These are phyloP conservation scores for Jatropha multifida DNA, from an alignment of 441 rosid genomes.

Conservation along the genomic window DNA sequence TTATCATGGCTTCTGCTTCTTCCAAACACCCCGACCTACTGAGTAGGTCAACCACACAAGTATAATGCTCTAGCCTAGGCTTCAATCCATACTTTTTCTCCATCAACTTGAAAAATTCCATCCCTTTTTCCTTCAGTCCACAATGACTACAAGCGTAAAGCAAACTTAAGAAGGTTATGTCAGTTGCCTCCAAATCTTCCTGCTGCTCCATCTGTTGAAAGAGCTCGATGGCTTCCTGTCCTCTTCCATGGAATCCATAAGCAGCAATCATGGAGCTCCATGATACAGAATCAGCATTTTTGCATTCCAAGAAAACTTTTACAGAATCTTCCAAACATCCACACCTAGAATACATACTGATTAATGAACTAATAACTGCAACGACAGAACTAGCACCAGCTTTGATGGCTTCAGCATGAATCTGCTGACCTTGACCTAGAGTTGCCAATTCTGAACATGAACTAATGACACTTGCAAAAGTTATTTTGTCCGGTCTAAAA, in stretches of 20 bases:
- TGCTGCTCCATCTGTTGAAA: conserved; percentile 56
- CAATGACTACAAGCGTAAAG: conserved; percentile 91
- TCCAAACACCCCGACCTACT: conserved; percentile 73
- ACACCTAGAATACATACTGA: conserved; percentile 85
- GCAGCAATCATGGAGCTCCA: conserved; percentile 92
- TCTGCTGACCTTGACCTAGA: conserved; percentile 82
- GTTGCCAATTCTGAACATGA: conserved; percentile 83
- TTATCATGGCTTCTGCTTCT: conserved; percentile 70
- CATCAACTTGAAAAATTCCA: conserved; percentile 61
- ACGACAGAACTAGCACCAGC: conserved; percentile 47
- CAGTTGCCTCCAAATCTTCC: conserved; percentile 47
- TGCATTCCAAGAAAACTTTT: conserved; percentile 53
- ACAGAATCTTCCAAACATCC: conserved; percentile 80
- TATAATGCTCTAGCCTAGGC: conserved; percentile 67
- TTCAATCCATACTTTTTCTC: conserved; percentile 48
- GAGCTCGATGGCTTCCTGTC: conserved; percentile 61
- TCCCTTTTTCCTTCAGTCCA: conserved; percentile 77
- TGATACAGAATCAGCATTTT: conserved; percentile 52
- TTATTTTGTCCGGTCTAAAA: conserved; percentile 63
- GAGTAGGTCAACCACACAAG: conserved; percentile 81
- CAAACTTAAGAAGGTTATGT: conserved; percentile 76
- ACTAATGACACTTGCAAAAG: conserved; percentile 72
- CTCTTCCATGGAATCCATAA: conserved; percentile 82
- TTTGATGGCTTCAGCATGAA: conserved; percentile 78
- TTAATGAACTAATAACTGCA: conserved; percentile 58